Evolutionary conservation across 1,284 basidiomycete species (phyloP).

Genomic region (Rugosomyces carneus): DNA sequence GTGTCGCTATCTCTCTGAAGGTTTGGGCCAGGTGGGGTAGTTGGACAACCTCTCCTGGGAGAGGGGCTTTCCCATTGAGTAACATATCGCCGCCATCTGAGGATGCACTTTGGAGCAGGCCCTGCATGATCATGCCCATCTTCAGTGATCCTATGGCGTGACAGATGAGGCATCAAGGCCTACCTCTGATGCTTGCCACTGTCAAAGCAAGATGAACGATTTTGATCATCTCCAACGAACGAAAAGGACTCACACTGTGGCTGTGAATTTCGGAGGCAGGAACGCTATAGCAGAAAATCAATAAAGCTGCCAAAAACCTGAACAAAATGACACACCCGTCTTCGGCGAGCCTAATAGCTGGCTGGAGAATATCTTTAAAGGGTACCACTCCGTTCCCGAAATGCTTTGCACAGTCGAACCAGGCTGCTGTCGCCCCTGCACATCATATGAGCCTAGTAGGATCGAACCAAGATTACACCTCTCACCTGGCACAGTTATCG

Average conservation of each 20-base stretch:
- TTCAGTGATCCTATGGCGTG: too few species aligned
- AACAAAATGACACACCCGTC: constrained; percentile 53
- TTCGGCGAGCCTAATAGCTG: constrained; percentile 80
- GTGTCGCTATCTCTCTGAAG: constrained; percentile 70
- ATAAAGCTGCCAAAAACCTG: neutral
- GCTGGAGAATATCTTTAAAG: constrained; percentile 78
- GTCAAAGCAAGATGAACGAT: constrained; percentile 9
- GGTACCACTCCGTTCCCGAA: constrained; percentile 79
- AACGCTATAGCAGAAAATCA: constrained; percentile 36
- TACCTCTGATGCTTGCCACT: constrained; percentile 73
- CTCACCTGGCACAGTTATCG: constrained; percentile 83
- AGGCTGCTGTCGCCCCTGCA: constrained; percentile 84
- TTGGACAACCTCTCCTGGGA: constrained; percentile 70
- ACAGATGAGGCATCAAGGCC: too few species aligned
- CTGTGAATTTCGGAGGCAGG: constrained; percentile 77
- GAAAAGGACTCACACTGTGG: constrained; percentile 39
- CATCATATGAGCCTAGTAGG: neutral
- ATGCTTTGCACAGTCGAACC: constrained; percentile 81
- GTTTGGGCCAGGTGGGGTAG: constrained; percentile 79
- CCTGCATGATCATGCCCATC: constrained; percentile 21
- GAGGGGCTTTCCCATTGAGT: constrained; percentile 71
- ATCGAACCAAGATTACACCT: neutral
- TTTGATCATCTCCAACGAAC: too few species aligned
- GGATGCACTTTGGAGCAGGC: constrained; percentile 73
- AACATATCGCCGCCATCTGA: constrained; percentile 82